Percentiles rank a stretch among this genome's conserved stretches.
phyloP scores from a whole-genome alignment of 139 green algal species.

The Limnomonas spitsbergensis region DNA sequence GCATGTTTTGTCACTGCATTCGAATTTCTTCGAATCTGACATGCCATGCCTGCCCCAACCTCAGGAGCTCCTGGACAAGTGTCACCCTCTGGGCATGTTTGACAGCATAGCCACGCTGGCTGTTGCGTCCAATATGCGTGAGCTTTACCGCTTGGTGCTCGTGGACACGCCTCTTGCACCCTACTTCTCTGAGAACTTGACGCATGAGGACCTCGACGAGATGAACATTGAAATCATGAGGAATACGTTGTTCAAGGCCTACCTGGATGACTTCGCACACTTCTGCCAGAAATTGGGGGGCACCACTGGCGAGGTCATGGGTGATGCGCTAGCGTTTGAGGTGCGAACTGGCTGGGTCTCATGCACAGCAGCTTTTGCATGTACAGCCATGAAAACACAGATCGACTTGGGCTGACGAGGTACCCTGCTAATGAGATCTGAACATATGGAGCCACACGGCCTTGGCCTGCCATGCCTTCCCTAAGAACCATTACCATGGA shows the following conservation, averaged over 20 bases:
- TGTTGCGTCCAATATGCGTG: constrained; percentile 93
- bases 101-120: constrained; percentile 92
- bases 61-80: constrained; percentile 98
- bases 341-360: constrained; percentile 35
- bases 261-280: constrained; percentile 94
- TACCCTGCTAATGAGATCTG: too few relatives aligned
- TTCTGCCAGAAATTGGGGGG: constrained; percentile 81
- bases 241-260: constrained; percentile 98
- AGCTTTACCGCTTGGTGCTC: constrained; percentile 95
- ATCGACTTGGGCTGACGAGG: too few relatives aligned
- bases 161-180: constrained; percentile 94
- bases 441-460: too few relatives aligned
- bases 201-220: constrained; percentile 93
- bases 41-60: too few relatives aligned
- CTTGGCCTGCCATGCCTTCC: too few relatives aligned
- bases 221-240: constrained; percentile 99
- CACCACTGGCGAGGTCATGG: constrained; percentile 88
- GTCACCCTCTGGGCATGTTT: constrained; percentile 97
- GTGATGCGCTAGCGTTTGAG: constrained; percentile 92
- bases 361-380: constrained; percentile 1
- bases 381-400: neutral
- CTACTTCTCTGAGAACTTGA: constrained; percentile 89
- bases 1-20: too few relatives aligned
- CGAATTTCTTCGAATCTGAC: too few relatives aligned
- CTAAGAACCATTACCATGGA: too few relatives aligned